Percentiles rank a stretch among this genome's conserved stretches.
Evolutionary conservation across 176 grass and related monocot species (phyloP).

Genomic region (Juncus effusus): DNA sequence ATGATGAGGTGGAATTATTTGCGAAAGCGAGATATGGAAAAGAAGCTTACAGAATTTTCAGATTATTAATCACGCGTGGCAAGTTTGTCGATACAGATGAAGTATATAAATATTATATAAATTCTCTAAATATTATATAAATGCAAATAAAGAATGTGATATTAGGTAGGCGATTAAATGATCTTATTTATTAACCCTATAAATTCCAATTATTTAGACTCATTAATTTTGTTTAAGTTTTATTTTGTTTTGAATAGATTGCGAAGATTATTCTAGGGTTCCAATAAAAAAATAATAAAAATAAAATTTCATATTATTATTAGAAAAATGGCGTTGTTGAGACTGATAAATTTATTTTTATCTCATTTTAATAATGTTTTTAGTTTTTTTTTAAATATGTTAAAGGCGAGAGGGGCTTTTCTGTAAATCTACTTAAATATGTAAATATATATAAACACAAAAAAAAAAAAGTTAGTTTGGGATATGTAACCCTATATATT

Average conservation of each 20-base stretch:
- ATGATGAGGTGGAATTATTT: slow-evolving; percentile 78
- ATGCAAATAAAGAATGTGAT: slow-evolving; percentile 12
- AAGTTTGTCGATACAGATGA: slow-evolving; percentile 58
- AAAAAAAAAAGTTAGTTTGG: neutral
- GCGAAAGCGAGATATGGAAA: slow-evolving; percentile 72
- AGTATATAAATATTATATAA: slow-evolving; percentile 40
- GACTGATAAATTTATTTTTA: neutral
- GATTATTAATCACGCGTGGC: slow-evolving; percentile 47
- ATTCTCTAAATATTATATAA: too few relatives aligned
- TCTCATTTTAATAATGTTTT: slow-evolving; percentile 10
- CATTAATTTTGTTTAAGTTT: slow-evolving; percentile 10
- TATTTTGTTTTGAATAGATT: slow-evolving; percentile 18
- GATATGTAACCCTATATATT: neutral
- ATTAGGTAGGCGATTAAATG: neutral
- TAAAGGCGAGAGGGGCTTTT: neutral
- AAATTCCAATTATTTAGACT: slow-evolving; percentile 26
- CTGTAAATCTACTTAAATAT: too few relatives aligned
- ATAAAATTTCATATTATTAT: too few relatives aligned
- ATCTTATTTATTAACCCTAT: slow-evolving; percentile 7
- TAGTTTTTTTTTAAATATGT: neutral
- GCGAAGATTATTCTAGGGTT: neutral
- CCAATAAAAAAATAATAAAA: too few relatives aligned
- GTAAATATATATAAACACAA: slow-evolving; percentile 12
- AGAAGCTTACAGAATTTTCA: slow-evolving; percentile 72
- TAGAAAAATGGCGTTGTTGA: too few relatives aligned